These are phyloP conservation scores for Perkinsela sp. DNA, from an alignment of 208 protist species.

Conservation along the genomic window DNA sequence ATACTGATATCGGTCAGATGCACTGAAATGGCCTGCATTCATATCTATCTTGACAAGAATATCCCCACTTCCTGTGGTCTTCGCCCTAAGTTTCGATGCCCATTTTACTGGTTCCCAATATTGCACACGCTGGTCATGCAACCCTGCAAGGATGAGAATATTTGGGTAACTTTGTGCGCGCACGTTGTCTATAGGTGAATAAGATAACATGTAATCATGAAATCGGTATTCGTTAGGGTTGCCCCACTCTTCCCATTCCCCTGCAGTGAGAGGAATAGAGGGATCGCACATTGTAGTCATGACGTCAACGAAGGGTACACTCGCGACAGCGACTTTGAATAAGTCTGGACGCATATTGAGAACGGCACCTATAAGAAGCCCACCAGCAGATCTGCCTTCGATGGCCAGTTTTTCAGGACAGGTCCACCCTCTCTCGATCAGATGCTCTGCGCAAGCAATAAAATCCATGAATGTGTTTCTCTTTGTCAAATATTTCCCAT, in stretches of 20 bases:
- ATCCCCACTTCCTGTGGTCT: constrained; percentile 42
- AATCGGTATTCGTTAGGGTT: constrained; percentile 72
- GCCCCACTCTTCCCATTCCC: constrained; percentile 76
- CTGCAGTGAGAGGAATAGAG: constrained; percentile 55
- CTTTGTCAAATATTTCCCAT: constrained; percentile 70
- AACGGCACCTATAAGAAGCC: constrained; percentile 59
- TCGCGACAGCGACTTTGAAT: constrained; percentile 36
- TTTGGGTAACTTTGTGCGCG: constrained; percentile 44
- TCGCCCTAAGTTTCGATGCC: constrained; percentile 38
- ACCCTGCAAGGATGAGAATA: constrained; percentile 39
- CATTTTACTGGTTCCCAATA: constrained; percentile 71
- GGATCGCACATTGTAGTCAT: constrained; percentile 74
- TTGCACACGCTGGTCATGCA: constrained; percentile 58
- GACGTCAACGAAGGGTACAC: constrained; percentile 74
- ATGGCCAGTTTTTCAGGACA: constrained; percentile 30
- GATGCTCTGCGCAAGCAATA: constrained; percentile 48
- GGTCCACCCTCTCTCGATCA: constrained; percentile 30
- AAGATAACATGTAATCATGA: constrained; percentile 76
- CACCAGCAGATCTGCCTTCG: constrained; percentile 65
- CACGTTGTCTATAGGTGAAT: constrained; percentile 70
- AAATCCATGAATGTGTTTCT: constrained; percentile 74
- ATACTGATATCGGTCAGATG: constrained; percentile 60
- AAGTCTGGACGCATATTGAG: constrained; percentile 69
- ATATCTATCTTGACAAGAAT: constrained; percentile 59
- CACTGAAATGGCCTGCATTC: constrained; percentile 57